phyloP scores from a whole-genome alignment of 495 filamentous ascomycete species.

The Neurospora sp. region DNA sequence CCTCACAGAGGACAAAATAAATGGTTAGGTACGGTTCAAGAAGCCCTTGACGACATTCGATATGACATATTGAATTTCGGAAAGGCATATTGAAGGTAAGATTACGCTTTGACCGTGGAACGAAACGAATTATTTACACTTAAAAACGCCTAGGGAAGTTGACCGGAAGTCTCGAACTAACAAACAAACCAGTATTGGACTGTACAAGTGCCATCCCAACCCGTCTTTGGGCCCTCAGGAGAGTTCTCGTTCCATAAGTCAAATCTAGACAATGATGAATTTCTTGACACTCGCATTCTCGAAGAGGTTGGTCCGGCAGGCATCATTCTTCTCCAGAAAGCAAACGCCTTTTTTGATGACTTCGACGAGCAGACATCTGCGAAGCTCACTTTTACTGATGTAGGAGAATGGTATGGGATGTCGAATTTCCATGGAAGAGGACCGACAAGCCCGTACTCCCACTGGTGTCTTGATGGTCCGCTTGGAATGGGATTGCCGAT shows the following conservation, averaged over 20 bases:
- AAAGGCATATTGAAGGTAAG: background rate
- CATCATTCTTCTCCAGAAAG: background rate
- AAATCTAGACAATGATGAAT: background rate
- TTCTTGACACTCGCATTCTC: background rate
- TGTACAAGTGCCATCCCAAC: background rate
- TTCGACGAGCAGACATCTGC: background rate
- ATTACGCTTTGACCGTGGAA: background rate
- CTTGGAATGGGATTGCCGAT: background rate
- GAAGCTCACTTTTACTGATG: background rate
- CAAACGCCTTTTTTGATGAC: background rate
- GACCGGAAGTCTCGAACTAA: background rate
- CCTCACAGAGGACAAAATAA: background rate
- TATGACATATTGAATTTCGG: background rate
- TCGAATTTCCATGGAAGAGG: background rate
- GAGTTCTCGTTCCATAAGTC: background rate
- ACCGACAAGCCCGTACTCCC: background rate
- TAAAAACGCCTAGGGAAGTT: background rate
- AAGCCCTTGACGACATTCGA: background rate
- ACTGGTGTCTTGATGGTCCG: no score
- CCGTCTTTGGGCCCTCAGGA: background rate
- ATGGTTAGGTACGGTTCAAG: background rate
- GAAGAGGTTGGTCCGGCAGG: background rate
- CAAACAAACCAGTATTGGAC: background rate
- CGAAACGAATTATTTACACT: background rate
- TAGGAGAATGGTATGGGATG: background rate